Conservation (phyloP, 164 flowering plant genomes). For the Echeveria elegans region DNA sequence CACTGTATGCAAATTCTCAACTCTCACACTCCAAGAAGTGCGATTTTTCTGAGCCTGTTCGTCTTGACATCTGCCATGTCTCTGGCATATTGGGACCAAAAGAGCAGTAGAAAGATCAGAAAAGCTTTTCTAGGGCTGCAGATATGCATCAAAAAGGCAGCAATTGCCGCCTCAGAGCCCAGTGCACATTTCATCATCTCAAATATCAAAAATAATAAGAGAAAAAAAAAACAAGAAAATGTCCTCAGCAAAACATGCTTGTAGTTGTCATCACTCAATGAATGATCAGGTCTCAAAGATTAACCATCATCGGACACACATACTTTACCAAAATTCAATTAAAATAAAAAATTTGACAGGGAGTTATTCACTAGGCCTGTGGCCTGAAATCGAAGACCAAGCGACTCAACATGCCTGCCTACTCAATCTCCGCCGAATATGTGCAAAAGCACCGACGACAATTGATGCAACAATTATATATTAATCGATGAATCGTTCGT, state of each 20-base stretch:
- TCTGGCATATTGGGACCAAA: too few relatives aligned
- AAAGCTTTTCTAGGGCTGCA: conserved; percentile 7
- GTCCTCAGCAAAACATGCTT: conserved; percentile 7
- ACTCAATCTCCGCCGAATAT: conserved; percentile 1
- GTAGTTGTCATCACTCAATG: background rate
- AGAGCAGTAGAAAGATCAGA: background rate
- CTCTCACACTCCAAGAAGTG: too few relatives aligned
- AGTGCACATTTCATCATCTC: conserved; percentile 4
- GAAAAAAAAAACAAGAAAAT: background rate
- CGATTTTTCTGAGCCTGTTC: too few relatives aligned
- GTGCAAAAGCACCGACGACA: background rate
- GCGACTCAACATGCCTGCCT: conserved; percentile 9
- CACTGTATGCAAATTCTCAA: too few relatives aligned
- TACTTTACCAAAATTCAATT: background rate
- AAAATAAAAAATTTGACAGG: background rate
- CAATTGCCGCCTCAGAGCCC: background rate
- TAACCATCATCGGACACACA: background rate
- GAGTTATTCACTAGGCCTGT: conserved; percentile 7
- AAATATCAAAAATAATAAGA: background rate
- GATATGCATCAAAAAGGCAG: conserved; percentile 1
- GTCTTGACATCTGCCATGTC: too few relatives aligned
- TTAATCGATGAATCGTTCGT: too few relatives aligned
- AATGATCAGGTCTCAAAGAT: conserved; percentile 7
- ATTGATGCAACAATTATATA: background rate
- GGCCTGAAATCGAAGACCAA: background rate